Base-by-base conservation (phyloP, 148 eudicot genomes). In the Limonium bicolor region DNA sequence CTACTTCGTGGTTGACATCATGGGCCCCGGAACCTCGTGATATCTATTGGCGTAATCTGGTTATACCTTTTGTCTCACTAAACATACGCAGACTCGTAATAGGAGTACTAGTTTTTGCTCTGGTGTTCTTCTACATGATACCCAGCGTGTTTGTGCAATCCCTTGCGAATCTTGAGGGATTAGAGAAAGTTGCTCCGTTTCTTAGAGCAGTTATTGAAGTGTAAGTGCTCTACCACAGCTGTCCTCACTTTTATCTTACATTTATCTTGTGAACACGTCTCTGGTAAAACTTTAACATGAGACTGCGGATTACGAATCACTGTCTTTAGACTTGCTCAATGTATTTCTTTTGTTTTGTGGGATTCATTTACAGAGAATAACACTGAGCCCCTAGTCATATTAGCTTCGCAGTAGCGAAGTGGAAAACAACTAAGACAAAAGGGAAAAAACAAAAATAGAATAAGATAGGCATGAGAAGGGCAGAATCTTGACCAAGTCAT, bases 1-100 rank as follows among this genome's bases (percentile, higher is more conserved):
- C 99, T 6, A 90, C 85, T 14, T 48, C 65, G 27, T 90, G 94
- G 93, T 42, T 90, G 58, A 81, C 99, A 20, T 62, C 76, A 37
- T 90, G 99, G 99, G 99, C 99, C 26, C 99, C 95, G 8, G 99
- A 90, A 52, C 99, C 99, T 14, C 95, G 85, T 26, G 99, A 90
- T 50, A 70, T 90, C 18, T 90, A 78, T 59, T 90, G 99, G 99
- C 75, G 61, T 39, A 90, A 90, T 64, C 65, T 90, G 24, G 67
- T 88, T 7, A 76, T 90, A 39, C 88, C 99, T 23, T 85, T 78
- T 66, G 73, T 90, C 37, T 78, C 95, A 6, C 78, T 90, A 33
- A 73, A 58, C 51, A 48, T 90, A 34, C 78, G 99, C n/a, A 81
- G 67, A 55, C 73, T 85, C 28, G 56, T 90, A 58, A 76, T 90